Evolutionary conservation across 495 filamentous ascomycete species (phyloP), one percentile per base, ranked within the genome.

Genomic region (Penicillium waksmanii): DNA sequence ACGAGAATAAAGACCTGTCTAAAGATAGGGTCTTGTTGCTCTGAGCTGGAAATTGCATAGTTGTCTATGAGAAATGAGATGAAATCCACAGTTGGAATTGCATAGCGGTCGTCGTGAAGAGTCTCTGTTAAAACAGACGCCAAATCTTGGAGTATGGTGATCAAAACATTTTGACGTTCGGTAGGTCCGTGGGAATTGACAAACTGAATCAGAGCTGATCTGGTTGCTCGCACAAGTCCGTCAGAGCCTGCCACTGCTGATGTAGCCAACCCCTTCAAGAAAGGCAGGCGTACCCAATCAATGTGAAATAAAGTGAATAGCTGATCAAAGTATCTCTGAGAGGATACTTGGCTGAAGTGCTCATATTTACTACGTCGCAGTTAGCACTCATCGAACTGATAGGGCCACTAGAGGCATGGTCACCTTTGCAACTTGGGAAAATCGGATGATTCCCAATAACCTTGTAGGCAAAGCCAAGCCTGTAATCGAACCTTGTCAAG

Each of bases 191-290:
- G 76, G 3, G 43, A 25, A 19, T 73, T 70, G 50, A 81, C 62
- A 48, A 65, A 72, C 8, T 80, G 68, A 27, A 83, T 79, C 18
- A 98, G 74, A 3, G 92, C 92, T 2, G 82, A 80, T 27, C 94
- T 83, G 10, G 89, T 87, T 8, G 85, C 84, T 44, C 88, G 85
- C 15, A 97, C 80, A 6, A 97, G 77, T 7, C 89, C 85, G 65
- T 97, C 92, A 21, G 93, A 87, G 13, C 92, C 92, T 12, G 88
- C 87, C 63, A 91, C 91, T 27, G 92, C 90, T 18, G 92, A 94
- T 2, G 86, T 92, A 6, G 92, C 84, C 47, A 86, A 78, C n/a
- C 94, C 95, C 53, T 89, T 83, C 13, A 96, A 67, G 2, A 97
- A 66, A 11, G 75, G 71, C 17, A 68, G 50, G 46, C 76, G 77